phyloP scores from a whole-genome alignment of 345 rosid genomes.

The Populus simonii region DNA sequence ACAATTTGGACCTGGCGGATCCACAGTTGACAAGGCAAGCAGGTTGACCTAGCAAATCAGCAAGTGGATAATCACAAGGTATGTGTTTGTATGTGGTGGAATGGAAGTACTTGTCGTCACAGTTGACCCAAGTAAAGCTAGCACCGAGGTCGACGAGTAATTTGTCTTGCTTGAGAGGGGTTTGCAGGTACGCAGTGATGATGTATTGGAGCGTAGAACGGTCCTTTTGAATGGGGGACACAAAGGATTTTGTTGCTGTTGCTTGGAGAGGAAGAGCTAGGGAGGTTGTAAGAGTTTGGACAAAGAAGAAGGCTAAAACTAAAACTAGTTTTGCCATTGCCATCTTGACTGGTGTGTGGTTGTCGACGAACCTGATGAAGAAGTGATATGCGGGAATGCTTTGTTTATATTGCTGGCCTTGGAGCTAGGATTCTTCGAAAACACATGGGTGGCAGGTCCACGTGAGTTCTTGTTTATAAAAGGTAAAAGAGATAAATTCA shows the following conservation, averaged over 20 bases:
- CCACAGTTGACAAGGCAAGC: not conserved
- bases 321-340: too few species aligned
- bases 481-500: too few species aligned
- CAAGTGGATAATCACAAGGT: not conserved
- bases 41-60: not conserved
- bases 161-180: not conserved
- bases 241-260: not conserved
- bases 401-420: too few species aligned
- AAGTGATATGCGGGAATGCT: too few species aligned
- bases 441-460: too few species aligned
- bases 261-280: not conserved
- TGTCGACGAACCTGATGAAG: too few species aligned
- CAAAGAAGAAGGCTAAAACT: too few species aligned
- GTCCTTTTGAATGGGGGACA: not conserved
- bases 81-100: not conserved
- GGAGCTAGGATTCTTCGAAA: too few species aligned
- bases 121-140: not conserved
- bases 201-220: not conserved
- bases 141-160: not conserved
- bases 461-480: too few species aligned
- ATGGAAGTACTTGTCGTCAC: not conserved
- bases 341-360: too few species aligned
- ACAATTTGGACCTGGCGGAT: not conserved
- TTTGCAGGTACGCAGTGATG: not conserved
- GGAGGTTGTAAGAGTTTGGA: not conserved